These are phyloP conservation scores for Leccinum fibrillosum DNA, from an alignment of 768 basidiomycete species.

Conservation along the genomic window DNA sequence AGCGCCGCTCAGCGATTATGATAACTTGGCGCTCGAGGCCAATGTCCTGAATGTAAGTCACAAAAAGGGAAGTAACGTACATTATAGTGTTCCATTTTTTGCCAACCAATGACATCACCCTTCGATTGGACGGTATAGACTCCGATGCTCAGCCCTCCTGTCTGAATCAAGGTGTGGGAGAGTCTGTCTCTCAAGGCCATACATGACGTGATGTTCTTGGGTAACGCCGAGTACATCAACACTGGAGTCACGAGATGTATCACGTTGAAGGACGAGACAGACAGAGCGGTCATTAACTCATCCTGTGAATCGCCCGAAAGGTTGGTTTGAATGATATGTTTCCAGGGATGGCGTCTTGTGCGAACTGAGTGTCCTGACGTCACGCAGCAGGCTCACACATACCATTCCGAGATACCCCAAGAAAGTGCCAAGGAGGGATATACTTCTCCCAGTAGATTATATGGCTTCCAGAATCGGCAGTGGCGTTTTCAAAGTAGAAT, in stretches of 20 bases:
- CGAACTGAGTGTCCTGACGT: neutral
- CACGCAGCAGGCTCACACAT: neutral
- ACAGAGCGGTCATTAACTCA: slow-evolving; percentile 17
- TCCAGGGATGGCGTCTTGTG: slow-evolving; percentile 24
- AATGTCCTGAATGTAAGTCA: neutral
- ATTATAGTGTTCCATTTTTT: neutral
- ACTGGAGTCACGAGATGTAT: slow-evolving; percentile 32
- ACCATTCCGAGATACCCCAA: slow-evolving; percentile 28
- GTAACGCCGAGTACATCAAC: slow-evolving; percentile 23
- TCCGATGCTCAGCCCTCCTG: slow-evolving; percentile 25
- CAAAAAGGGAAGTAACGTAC: neutral
- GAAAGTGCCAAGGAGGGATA: slow-evolving; percentile 37
- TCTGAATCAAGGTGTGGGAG: slow-evolving; percentile 29
- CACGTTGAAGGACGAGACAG: slow-evolving; percentile 1
- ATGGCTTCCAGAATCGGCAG: slow-evolving; percentile 4
- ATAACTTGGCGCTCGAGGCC: neutral
- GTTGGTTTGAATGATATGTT: slow-evolving; percentile 22
- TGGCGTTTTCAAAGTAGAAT: slow-evolving; percentile 18
- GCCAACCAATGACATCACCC: slow-evolving; percentile 5
- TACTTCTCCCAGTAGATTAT: slow-evolving; percentile 41
- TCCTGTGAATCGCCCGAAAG: slow-evolving; percentile 26
- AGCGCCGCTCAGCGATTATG: neutral
- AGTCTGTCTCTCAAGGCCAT: slow-evolving; percentile 23
- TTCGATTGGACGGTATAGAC: slow-evolving; percentile 24
- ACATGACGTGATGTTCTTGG: slow-evolving; percentile 17